Conservation (phyloP, 768 basidiomycete species). For the Coprinopsis sp. region DNA sequence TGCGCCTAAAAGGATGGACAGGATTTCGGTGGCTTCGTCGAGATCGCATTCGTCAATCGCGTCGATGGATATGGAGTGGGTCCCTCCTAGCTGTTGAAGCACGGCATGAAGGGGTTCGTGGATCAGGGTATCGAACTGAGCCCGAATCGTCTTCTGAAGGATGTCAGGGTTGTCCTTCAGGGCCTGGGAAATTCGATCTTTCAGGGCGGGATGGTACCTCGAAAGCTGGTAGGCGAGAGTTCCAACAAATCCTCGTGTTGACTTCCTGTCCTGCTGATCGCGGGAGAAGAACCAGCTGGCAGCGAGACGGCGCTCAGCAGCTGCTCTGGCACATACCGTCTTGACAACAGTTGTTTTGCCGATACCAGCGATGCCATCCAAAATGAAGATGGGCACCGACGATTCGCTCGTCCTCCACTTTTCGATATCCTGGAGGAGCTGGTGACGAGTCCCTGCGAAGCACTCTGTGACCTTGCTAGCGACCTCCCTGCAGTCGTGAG, state of each 20-base stretch:
- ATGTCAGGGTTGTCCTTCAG: neutral
- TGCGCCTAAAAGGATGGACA: neutral
- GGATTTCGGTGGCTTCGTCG: neutral
- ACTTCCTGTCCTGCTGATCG: neutral
- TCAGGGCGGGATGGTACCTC: neutral
- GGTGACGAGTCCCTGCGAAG: neutral
- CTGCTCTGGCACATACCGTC: neutral
- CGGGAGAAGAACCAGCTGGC: constrained; percentile 4
- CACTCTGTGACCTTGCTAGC: neutral
- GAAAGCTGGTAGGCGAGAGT: constrained; percentile 3
- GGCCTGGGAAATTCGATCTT: neutral
- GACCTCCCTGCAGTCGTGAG: constrained; percentile 1
- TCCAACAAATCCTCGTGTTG: neutral
- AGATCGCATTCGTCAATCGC: constrained; percentile 2
- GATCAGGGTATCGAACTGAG: neutral
- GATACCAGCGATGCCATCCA: constrained; percentile 6
- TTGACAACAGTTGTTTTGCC: constrained; percentile 2
- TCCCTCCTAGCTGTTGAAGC: neutral
- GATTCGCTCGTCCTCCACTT: neutral
- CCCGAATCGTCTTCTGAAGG: neutral
- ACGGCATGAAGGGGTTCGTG: neutral
- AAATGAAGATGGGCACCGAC: constrained; percentile 1
- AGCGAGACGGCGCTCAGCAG: neutral
- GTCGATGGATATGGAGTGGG: neutral
- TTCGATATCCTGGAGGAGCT: neutral